A percentile compares a stretch with the other conserved stretches of the same genome.
These are phyloP conservation scores for Colletotrichum sansevieriae DNA, from an alignment of 2,329 filamentous ascomycete genomes.

Conservation along the genomic window DNA sequence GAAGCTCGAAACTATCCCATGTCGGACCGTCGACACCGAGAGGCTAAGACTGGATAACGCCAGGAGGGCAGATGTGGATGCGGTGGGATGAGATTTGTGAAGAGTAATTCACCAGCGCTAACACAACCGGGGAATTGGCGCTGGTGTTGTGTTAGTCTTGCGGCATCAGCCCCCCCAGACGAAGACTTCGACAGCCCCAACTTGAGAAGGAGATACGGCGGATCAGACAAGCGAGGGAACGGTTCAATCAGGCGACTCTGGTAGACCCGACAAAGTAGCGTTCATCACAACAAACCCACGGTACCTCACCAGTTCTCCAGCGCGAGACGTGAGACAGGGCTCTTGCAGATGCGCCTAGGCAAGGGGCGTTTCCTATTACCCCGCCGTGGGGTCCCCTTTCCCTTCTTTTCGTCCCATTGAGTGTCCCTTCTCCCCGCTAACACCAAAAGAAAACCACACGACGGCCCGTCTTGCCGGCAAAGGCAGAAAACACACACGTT, in stretches of 20 bases:
- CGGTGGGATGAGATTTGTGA: constrained; percentile 11
- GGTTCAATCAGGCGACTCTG: too few relatives aligned
- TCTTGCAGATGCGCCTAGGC: constrained; percentile 8
- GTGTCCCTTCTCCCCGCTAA: constrained; percentile 25
- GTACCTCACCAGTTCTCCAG: not conserved
- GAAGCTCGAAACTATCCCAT: constrained; percentile 55
- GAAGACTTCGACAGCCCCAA: too few relatives aligned
- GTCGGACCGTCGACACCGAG: constrained; percentile 68
- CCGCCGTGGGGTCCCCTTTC: constrained; percentile 41
- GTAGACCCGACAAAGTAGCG: too few relatives aligned
- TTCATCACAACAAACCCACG: too few relatives aligned
- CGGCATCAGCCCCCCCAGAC: too few relatives aligned
- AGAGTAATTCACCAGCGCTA: constrained; percentile 16
- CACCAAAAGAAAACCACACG: constrained; percentile 41
- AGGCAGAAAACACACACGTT: constrained; percentile 37
- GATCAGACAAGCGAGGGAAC: too few relatives aligned
- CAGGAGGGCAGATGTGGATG: constrained; percentile 17
- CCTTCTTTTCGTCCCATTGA: constrained; percentile 4
- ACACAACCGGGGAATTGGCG: constrained; percentile 13
- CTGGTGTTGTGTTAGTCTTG: not conserved
- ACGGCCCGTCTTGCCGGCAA: constrained; percentile 53
- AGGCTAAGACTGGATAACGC: constrained; percentile 51
- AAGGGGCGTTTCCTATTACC: constrained; percentile 36
- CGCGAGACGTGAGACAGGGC: not conserved
- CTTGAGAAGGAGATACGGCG: too few relatives aligned